A percentile compares a stretch with the other conserved stretches of the same genome.
Evolutionary conservation across 257 asterid species (phyloP).

Genomic region (Lycium ferocissimum): DNA sequence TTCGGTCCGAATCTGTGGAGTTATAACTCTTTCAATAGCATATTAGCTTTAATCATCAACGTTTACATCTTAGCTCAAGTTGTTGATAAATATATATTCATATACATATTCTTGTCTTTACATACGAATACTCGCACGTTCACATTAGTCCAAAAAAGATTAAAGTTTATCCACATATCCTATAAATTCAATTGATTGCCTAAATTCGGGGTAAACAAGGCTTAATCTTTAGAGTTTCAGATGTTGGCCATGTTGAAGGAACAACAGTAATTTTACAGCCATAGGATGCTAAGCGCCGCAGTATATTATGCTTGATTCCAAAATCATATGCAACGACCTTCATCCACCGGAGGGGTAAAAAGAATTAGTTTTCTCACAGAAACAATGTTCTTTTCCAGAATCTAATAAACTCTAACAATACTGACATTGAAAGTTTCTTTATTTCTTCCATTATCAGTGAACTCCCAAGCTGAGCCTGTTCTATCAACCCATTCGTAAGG

Average conservation of each 20-base stretch:
- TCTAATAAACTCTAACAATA: slow-evolving; percentile 23
- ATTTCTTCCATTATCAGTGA: slow-evolving; percentile 55
- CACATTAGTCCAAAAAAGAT: too few relatives aligned
- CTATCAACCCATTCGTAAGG: slow-evolving; percentile 84
- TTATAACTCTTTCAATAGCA: too few relatives aligned
- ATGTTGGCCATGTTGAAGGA: slow-evolving; percentile 92
- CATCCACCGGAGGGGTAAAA: slow-evolving; percentile 31
- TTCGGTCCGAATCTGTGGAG: too few relatives aligned
- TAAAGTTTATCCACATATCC: too few relatives aligned
- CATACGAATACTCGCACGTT: too few relatives aligned
- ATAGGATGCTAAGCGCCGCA: slow-evolving; percentile 85
- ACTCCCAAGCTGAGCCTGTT: slow-evolving; percentile 80
- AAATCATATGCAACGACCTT: slow-evolving; percentile 97
- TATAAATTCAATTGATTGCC: too few relatives aligned
- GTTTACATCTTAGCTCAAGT: too few relatives aligned
- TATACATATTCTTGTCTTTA: too few relatives aligned
- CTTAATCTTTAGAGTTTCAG: slow-evolving; percentile 83
- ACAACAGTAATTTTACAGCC: slow-evolving; percentile 95
- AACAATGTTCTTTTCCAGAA: slow-evolving; percentile 10
- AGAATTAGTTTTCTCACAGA: slow-evolving; percentile 29
- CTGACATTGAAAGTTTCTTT: slow-evolving; percentile 62
- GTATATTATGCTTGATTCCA: slow-evolving; percentile 95
- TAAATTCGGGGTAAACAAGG: too few relatives aligned
- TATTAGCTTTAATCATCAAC: too few relatives aligned
- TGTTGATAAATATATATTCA: too few relatives aligned